Base-by-base conservation (phyloP, 2,329 filamentous ascomycete species). In the Hirsutella thompsonii region DNA sequence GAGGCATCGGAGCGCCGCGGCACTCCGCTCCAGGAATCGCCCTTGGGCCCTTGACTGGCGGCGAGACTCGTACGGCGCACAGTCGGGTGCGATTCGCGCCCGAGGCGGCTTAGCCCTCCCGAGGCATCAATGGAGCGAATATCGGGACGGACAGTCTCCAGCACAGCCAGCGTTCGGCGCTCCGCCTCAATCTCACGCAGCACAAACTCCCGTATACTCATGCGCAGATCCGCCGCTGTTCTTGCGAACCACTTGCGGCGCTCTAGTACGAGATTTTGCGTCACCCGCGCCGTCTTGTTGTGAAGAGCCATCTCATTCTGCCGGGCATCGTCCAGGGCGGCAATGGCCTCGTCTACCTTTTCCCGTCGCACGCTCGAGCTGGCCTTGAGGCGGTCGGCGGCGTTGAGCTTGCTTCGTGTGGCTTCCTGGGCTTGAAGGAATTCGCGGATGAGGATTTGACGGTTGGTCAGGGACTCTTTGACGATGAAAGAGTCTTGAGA, bases 331-430 rank as follows among this genome's bases (percentile, higher is more conserved):
- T 94, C 88, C 4, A 96, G 73, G 4, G 87, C 76, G 16, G 79
- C 74, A 54, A 98, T 93, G n/a, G 92, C 92, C 62, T 98, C 92
- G 58, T 98, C 92, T 21, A 96, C 92, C 66, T 96, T 98, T 57
- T 98, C 92, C 29, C 83, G 76, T 46, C 87, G 83, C 29, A 98
- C 89, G 43, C 80, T 92, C 14, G 85, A 83, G 59, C 80, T 87
- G 16, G 81, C 79, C 57, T 93, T 94, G 45, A 98, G 72, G 36
- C 92, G 79, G 59, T 96, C 89, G 1, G 89, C 88, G 1, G 89
- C 86, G 47, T 81, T 79, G 32, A 92, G 76, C 60, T 88, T 92
- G 61, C 78, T 85, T 47, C 84, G 79, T 1, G 89, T 88, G 19
- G 70, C 71, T 57, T 94, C 84, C 58, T 96, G 89, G 1, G 92